A percentile compares a stretch with the other conserved stretches of the same genome.
Evolutionary conservation across 2,329 filamentous ascomycete species (phyloP).

Genomic region (Diaporthe sp.): DNA sequence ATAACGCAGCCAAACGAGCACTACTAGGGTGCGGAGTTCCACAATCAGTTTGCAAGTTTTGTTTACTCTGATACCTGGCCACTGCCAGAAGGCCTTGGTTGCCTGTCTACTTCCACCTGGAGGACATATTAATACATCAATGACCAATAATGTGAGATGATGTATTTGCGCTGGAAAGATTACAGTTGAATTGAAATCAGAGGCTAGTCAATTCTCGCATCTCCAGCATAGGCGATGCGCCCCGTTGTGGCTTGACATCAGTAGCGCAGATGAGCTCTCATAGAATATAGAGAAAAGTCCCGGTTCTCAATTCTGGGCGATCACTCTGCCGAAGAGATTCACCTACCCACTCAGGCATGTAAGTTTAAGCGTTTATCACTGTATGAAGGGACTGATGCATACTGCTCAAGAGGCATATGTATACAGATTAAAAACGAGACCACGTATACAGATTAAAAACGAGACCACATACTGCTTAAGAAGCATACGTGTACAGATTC

Average conservation of each 20-base stretch:
- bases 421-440: too few species aligned
- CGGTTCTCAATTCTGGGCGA: too few species aligned
- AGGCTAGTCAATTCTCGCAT: neutral
- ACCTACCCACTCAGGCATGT: neutral
- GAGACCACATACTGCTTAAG: too few species aligned
- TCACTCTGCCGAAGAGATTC: neutral
- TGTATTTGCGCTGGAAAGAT: neutral
- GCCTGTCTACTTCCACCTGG: neutral
- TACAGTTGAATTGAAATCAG: neutral
- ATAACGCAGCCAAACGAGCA: too few species aligned
- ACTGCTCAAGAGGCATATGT: too few species aligned
- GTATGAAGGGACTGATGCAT: too few species aligned
- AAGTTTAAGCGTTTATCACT: too few species aligned
- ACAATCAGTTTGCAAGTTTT: neutral
- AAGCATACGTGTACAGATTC: too few species aligned
- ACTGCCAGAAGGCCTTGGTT: too few species aligned
- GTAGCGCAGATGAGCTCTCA: neutral
- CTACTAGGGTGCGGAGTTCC: too few species aligned
- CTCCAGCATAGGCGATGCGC: neutral
- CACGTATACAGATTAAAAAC: too few species aligned
- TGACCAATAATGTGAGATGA: neutral
- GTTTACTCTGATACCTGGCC: neutral
- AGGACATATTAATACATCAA: neutral
- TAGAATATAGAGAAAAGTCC: neutral
- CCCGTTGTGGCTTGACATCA: neutral